These are phyloP conservation scores for Kodamaea alishanica DNA, from an alignment of 1,139 yeast species.

Conservation along the genomic window DNA sequence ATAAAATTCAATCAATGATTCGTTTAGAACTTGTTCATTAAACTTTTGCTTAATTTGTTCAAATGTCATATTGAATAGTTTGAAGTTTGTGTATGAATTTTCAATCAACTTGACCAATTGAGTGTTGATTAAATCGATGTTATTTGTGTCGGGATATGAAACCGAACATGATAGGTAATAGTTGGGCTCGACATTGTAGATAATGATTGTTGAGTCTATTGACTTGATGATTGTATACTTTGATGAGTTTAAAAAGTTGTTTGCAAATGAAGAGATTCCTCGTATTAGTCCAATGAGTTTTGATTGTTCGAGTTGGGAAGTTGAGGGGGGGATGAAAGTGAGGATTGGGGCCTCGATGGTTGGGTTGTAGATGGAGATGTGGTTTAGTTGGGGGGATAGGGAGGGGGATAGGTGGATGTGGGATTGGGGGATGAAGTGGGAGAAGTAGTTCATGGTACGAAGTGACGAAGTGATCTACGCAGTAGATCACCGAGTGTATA, in stretches of 20 bases:
- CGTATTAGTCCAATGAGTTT: slow-evolving; percentile 36
- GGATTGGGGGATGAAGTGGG: slow-evolving; percentile 13
- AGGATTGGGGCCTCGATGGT: slow-evolving; percentile 22
- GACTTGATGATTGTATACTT: slow-evolving; percentile 25
- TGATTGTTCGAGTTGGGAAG: slow-evolving; percentile 22
- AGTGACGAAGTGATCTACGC: not conserved
- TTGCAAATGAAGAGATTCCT: slow-evolving; percentile 33
- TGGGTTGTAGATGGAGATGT: slow-evolving; percentile 14
- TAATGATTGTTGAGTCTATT: slow-evolving; percentile 25
- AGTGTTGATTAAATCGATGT: slow-evolving; percentile 22
- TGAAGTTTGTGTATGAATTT: slow-evolving; percentile 25
- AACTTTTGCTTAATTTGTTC: slow-evolving; percentile 16
- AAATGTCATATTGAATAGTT: slow-evolving; percentile 27
- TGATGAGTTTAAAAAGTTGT: slow-evolving; percentile 15
- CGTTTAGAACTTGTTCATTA: slow-evolving; percentile 17
- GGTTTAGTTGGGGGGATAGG: slow-evolving; percentile 9
- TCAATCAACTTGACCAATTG: slow-evolving; percentile 27
- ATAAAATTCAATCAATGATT: slow-evolving; percentile 28
- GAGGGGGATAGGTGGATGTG: slow-evolving; percentile 4
- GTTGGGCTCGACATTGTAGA: slow-evolving; percentile 25
- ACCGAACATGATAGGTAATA: slow-evolving; percentile 31
- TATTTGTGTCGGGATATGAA: slow-evolving; percentile 14
- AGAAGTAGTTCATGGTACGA: slow-evolving; percentile 15
- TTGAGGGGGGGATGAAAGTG: slow-evolving; percentile 22
- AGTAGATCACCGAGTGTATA: too few relatives aligned